Conservation (phyloP, 495 filamentous ascomycete genomes). For the Friedmanniomyces simplex region DNA sequence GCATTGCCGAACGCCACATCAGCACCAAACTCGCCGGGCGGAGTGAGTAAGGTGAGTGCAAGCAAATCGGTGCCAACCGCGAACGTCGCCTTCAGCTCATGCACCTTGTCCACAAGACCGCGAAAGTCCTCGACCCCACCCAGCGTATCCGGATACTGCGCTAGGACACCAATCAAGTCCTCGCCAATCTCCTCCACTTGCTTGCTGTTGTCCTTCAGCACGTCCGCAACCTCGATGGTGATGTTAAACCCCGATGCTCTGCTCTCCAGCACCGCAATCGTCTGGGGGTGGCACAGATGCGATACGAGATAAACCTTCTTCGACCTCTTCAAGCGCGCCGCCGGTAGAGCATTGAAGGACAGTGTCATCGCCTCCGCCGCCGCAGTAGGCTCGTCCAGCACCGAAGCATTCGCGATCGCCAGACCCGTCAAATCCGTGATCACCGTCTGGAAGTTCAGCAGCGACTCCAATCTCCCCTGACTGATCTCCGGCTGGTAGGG, state of each 20-base stretch:
- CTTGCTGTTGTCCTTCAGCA: slow-evolving; percentile 51
- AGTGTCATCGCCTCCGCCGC: slow-evolving; percentile 97
- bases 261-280: slow-evolving; percentile 71
- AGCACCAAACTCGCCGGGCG: slow-evolving; percentile 91
- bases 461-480: slow-evolving; percentile 67
- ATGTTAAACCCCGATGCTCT: slow-evolving; percentile 93
- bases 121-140: slow-evolving; percentile 72
- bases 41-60: slow-evolving; percentile 79
- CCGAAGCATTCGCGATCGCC: slow-evolving; percentile 84
- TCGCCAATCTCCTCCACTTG: slow-evolving; percentile 64
- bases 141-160: slow-evolving; percentile 89
- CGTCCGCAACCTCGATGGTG: slow-evolving; percentile 60
- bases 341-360: slow-evolving; percentile 66
- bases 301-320: slow-evolving; percentile 80
- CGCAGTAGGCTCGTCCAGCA: slow-evolving; percentile 88
- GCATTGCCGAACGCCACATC: slow-evolving; percentile 95
- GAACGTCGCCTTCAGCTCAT: slow-evolving; percentile 70
- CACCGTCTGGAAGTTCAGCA: slow-evolving; percentile 95
- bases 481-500: slow-evolving; percentile 98
- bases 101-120: slow-evolving; percentile 62
- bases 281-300: slow-evolving; percentile 77
- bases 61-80: slow-evolving; percentile 87
- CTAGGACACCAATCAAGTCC: slow-evolving; percentile 80
- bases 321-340: slow-evolving; percentile 58
- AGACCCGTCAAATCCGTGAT: slow-evolving; percentile 83